Conservation (phyloP, 345 rosid genomes). For the Rhizophora mangle region DNA sequence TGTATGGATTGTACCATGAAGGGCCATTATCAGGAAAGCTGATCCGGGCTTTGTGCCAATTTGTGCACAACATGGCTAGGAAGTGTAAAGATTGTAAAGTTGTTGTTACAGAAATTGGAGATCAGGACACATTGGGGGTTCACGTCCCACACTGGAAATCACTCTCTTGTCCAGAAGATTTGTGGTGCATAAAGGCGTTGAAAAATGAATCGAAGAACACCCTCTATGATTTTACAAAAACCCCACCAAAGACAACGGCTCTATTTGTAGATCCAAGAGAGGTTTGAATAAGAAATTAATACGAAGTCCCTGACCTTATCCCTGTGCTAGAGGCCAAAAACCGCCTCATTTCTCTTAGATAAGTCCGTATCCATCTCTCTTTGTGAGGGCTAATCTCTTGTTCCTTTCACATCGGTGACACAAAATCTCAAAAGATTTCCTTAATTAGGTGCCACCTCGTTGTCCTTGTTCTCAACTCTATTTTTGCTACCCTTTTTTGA, state of each 20-base stretch:
- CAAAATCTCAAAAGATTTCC: slow-evolving; percentile 54
- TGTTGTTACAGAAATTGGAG: slow-evolving; percentile 61
- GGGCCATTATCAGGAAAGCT: slow-evolving; percentile 56
- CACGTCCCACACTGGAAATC: slow-evolving; percentile 70
- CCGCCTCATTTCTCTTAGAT: slow-evolving; percentile 26
- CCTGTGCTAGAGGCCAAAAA: slow-evolving; percentile 17
- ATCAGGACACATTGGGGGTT: slow-evolving; percentile 30
- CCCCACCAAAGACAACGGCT: slow-evolving; percentile 28
- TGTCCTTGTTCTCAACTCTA: slow-evolving; percentile 32
- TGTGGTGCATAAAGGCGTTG: slow-evolving; percentile 80
- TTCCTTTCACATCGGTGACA: slow-evolving; percentile 41
- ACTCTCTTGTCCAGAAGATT: slow-evolving; percentile 73
- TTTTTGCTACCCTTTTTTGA: slow-evolving; percentile 22
- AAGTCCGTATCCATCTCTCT: slow-evolving; percentile 16
- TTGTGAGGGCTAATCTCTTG: slow-evolving; percentile 38
- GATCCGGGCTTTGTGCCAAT: slow-evolving; percentile 49
- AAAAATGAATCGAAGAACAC: slow-evolving; percentile 30
- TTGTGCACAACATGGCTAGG: slow-evolving; percentile 64
- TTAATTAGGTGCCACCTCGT: slow-evolving; percentile 60
- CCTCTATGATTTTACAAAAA: slow-evolving; percentile 27
- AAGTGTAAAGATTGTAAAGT: slow-evolving; percentile 48
- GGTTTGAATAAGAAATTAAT: slow-evolving; percentile 31
- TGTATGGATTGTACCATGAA: slow-evolving; percentile 63
- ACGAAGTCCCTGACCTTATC: slow-evolving; percentile 1
- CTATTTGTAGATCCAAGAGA: slow-evolving; percentile 93